These are phyloP conservation scores for Botrytis aclada DNA, from an alignment of 2,329 filamentous ascomycete species.

Conservation along the genomic window DNA sequence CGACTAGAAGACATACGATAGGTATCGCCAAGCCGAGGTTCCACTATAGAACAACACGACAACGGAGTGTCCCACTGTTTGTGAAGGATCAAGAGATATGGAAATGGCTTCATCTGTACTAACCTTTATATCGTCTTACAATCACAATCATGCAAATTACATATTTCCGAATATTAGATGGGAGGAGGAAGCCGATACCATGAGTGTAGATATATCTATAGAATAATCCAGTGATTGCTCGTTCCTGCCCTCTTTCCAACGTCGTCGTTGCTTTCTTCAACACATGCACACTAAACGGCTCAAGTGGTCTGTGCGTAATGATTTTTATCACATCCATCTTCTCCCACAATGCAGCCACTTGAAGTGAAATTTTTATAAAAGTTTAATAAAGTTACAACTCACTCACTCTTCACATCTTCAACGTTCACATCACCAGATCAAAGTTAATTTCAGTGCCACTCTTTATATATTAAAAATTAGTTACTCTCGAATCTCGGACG, in stretches of 20 bases:
- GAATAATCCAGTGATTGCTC: neutral
- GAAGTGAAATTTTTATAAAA: neutral
- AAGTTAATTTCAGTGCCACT: neutral
- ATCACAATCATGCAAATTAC: neutral
- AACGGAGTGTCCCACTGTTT: neutral
- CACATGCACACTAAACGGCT: too few relatives aligned
- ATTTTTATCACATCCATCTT: neutral
- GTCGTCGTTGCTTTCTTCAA: neutral
- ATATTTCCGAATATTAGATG: too few relatives aligned
- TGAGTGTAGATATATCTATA: too few relatives aligned
- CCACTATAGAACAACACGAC: too few relatives aligned
- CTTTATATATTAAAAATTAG: neutral
- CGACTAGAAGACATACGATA: too few relatives aligned
- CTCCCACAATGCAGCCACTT: neutral
- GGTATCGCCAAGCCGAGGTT: too few relatives aligned
- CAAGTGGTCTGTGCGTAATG: neutral
- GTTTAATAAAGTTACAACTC: neutral
- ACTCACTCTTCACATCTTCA: neutral
- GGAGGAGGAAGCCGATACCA: neutral
- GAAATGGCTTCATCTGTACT: too few relatives aligned
- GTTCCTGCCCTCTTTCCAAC: neutral
- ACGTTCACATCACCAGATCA: neutral
- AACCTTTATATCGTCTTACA: neutral
- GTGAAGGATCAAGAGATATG: neutral
- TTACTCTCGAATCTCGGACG: neutral